Evolutionary conservation across 2,329 filamentous ascomycete species (phyloP).

Genomic region (Peltaster fructicola): DNA sequence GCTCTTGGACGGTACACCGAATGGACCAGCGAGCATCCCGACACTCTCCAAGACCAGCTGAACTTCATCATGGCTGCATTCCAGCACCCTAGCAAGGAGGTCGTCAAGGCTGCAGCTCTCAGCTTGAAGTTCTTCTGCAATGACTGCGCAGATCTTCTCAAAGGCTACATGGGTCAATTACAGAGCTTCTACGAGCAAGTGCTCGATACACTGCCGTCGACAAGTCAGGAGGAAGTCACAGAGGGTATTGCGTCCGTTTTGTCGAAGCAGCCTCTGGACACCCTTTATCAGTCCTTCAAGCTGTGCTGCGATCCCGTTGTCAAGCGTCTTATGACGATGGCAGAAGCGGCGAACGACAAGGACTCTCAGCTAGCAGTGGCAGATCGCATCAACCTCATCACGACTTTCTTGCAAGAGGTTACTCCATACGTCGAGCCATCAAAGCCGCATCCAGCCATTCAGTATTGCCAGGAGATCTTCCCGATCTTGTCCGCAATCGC

Average conservation of each 20-base stretch:
- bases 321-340: conserved; percentile 66
- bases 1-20: conserved; percentile 91
- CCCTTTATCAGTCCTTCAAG: conserved; percentile 73
- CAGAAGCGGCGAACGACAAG: conserved; percentile 68
- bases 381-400: conserved; percentile 85
- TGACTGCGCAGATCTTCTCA: conserved; percentile 76
- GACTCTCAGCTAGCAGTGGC: conserved; percentile 73
- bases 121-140: conserved; percentile 95
- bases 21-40: conserved; percentile 88
- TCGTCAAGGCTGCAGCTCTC: conserved; percentile 77
- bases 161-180: conserved; percentile 65
- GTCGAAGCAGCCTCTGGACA: conserved; percentile 61
- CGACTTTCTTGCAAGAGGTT: conserved; percentile 66
- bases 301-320: conserved; percentile 86
- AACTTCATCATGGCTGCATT: conserved; percentile 93
- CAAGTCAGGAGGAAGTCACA: conserved; percentile 88
- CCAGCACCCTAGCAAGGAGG: conserved; percentile 71
- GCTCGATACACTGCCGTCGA: conserved; percentile 64
- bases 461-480: conserved; percentile 91
- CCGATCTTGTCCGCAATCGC: conserved; percentile 72
- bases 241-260: conserved; percentile 89
- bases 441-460: conserved; percentile 75
- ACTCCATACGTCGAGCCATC: conserved; percentile 56
- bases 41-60: conserved; percentile 81
- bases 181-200: conserved; percentile 87